Base-by-base conservation (phyloP, 163 green algal genomes). In the Chlorella variabilis region DNA sequence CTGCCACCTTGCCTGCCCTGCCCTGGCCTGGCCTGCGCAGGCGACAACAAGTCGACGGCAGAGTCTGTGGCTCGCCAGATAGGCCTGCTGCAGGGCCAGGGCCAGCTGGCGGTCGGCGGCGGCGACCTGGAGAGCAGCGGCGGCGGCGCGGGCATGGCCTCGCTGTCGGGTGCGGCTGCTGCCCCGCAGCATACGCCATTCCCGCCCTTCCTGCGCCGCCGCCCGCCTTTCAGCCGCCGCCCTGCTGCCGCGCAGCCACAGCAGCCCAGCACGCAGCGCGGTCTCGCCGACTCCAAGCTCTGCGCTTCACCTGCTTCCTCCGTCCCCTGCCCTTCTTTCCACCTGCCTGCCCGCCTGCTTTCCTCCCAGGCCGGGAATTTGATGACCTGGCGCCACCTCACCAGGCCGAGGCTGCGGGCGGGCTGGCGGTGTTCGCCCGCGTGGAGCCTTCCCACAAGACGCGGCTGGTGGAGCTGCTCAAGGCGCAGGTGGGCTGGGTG, bases 401-500 rank as follows among this genome's bases (percentile, higher is more conserved):
- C 67, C 87, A 94, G 83, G 42, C 70, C 0, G 82, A 87, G 0
- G 89, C 90, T 8, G 90, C 85, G 18, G 77, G 54, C 0, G 80
- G 69, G 18, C 71, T 98, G 82, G 82, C 74, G 1, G 90, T 98
- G 67, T 91, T 98, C 75, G 84, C 89, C 0, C 90, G 95, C 2
- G 96, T 98, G 48, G 95, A 98, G 90, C 96, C 96, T 18, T 75
- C 84, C 62, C 96, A 98, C 87, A 99, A 99, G 88, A 92, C 90
- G 39, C 80, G 78, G 18, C 91, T 99, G 27, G 94, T 99, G 58
- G 93, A 96, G 80, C 81, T 95, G 59, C 90, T 99, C 1, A 87
- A 91, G 71, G 56, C 38, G 25, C 87, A 93, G 82, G 83, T 83
- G 25, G 41, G 84, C 80, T 62, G 77, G 77, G 61, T 65, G 27